Conservation (phyloP, 2,329 filamentous ascomycete genomes). For the Colletotrichum sansevieriae region DNA sequence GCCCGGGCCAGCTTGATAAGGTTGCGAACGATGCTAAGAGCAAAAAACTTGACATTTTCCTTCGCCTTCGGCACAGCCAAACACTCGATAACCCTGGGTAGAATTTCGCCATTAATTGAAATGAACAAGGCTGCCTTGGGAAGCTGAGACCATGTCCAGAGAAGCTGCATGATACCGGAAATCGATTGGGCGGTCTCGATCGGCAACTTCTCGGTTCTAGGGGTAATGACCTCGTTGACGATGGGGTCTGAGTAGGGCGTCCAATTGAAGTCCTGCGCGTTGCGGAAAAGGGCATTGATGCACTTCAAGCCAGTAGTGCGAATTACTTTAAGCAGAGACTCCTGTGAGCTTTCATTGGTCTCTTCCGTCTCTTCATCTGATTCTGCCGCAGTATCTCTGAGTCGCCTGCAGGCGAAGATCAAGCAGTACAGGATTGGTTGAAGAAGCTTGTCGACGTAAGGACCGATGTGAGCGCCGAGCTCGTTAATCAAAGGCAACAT, state of each 20-base stretch:
- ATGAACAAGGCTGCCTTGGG: conserved; percentile 78
- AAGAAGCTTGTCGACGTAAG: conserved; percentile 77
- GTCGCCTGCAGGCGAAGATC: conserved; percentile 74
- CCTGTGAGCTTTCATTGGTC: conserved; percentile 58
- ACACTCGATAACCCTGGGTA: conserved; percentile 79
- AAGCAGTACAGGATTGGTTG: conserved; percentile 87
- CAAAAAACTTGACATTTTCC: conserved; percentile 87
- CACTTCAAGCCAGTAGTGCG: conserved; percentile 85
- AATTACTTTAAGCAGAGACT: conserved; percentile 74
- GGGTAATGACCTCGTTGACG: conserved; percentile 80
- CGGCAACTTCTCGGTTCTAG: conserved; percentile 82
- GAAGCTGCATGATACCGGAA: conserved; percentile 83
- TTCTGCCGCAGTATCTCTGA: conserved; percentile 58
- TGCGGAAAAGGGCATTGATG: conserved; percentile 81
- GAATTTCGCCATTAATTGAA: conserved; percentile 68
- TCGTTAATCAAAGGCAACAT: conserved; percentile 87
- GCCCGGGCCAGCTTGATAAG: conserved; percentile 72
- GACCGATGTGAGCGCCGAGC: conserved; percentile 78
- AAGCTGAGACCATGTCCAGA: conserved; percentile 83
- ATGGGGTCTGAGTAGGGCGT: conserved; percentile 77
- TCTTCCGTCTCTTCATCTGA: conserved; percentile 55
- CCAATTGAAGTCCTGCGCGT: conserved; percentile 80
- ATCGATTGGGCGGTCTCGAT: conserved; percentile 90
- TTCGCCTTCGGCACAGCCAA: conserved; percentile 81
- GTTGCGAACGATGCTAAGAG: conserved; percentile 80